Evolutionary conservation across 306 rosid species (phyloP), one percentile per base, ranked within the genome.

Genomic region (Pterocarpus macrocarpus): DNA sequence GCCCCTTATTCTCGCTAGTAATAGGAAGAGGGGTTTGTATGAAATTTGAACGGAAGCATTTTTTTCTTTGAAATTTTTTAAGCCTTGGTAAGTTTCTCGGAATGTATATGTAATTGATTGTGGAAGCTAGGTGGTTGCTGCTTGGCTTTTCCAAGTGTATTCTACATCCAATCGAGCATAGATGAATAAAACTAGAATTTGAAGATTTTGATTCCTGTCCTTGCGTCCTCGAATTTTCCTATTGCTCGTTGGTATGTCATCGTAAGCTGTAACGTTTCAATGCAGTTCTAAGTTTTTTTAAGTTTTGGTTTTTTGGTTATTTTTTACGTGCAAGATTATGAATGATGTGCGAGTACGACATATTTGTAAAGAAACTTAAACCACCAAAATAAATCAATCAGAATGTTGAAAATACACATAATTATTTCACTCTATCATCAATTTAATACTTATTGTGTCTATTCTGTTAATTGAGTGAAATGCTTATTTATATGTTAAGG

Each of bases 1-100:
- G 13, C 61, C 56, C 82, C 17, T 85, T 69, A 38, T 14, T 64
- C 35, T 66, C 41, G 28, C 73, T 43, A 77, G 71, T 69, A 85
- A 85, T 62, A 72, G 72, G 70, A 63, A 77, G 75, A 56, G 80
- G 80, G 63, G 52, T 43, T 36, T 70, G 71, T 39, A 17, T 71
- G 79, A 69, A 69, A 82, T 78, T 73, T 85, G 78, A 58, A 83
- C 79, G 85, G 74, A 87, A 69, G 55, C 39, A 75, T 78, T 41
- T 52, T 7, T 10, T 16, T 15, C 64, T 59, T 70, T 9, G 15
- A 13, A 28, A 53, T 77, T 77, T 74, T 45, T 47, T 44, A 45
- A 80, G 75, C 76, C 39, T 71, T 75, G 76, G 32, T 82, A 15
- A 75, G 76, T 78, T 72, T 69, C 73, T 52, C 41, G 33, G 41